Base-by-base conservation (phyloP, 2,329 filamentous ascomycete genomes). In the Calonectria hawksworthii region DNA sequence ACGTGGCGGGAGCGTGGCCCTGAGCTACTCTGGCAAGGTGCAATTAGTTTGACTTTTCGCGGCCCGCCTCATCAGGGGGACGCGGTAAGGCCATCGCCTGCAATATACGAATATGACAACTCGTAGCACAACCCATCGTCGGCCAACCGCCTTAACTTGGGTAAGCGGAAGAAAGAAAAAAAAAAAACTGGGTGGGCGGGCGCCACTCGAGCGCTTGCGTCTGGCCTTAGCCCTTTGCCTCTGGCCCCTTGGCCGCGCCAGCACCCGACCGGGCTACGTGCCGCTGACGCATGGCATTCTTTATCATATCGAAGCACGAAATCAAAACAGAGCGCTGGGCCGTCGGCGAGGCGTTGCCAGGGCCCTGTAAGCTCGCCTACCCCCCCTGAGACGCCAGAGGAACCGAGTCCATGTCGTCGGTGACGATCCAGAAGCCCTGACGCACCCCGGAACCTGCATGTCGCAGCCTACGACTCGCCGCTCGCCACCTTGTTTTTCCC, bases 341-440 rank as follows among this genome's bases (percentile, higher is more conserved):
- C 21, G n/a, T 26, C 18, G 26, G 59, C 36, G 67, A 66, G 61
- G 72, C 72, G 72, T 64, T 65, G 36, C 63, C 51, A 63, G 66
- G 69, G 28, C 47, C 41, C 51, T 28, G 47, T 9, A 51, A 67
- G 44, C 54, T 66, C 63, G 68, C 74, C 65, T 67, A 21, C n/a
- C 28, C 68, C 75, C 75, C 74, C 66, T 76, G 79, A 80, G 74
- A 76, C 76, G 73, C 68, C 72, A 70, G 54, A 73, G 79, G 76
- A 77, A 74, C 79, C 79, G 72, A 52, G 71, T 80, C 79, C 79
- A 79, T 72, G 77, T 79, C 74, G 76, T 77, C 73, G 73, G 75
- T 80, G 75, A 76, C 73, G 65, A 72, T 74, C 68, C 70, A 69
- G 63, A 28, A 54, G 65, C 44, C 30, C 64, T n/a, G 18, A 50